Evolutionary conservation across 2,329 filamentous ascomycete genomes (phyloP).

Genomic region (Arthrobotrys sphaeroides): DNA sequence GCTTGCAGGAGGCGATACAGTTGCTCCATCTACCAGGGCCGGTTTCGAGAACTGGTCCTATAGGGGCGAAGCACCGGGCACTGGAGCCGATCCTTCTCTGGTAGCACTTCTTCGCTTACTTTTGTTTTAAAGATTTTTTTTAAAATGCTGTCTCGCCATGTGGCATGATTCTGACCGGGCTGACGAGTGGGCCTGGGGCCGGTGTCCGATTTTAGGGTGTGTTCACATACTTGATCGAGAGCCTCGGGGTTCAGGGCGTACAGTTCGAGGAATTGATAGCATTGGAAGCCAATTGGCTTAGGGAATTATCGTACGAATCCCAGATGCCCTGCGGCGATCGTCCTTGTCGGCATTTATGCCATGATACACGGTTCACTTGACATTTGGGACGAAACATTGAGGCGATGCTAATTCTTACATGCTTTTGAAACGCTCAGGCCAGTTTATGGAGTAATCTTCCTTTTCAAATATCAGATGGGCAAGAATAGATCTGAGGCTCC

Average conservation of each 20-base stretch:
- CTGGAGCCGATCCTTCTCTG: neutral
- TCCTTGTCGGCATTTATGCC: neutral
- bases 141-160: conserved; percentile 22
- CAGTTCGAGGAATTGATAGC: conserved; percentile 97
- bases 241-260: conserved; percentile 88
- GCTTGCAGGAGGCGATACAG: conserved; percentile 25
- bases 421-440: conserved; percentile 65
- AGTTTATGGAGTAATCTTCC: conserved; percentile 95
- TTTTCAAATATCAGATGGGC: conserved; percentile 93
- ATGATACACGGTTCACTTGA: neutral
- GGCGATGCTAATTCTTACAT: conserved; percentile 46
- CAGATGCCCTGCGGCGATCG: conserved; percentile 56
- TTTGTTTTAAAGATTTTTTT: conserved; percentile 9
- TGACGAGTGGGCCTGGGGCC: conserved; percentile 24
- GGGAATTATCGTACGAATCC: conserved; percentile 66
- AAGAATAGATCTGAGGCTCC: conserved; percentile 71
- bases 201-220: conserved; percentile 72
- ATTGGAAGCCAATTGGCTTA: conserved; percentile 79
- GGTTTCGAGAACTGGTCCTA: neutral
- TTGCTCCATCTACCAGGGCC: conserved; percentile 1
- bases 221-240: conserved; percentile 94
- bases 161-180: conserved; percentile 7
- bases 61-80: conserved; percentile 31
- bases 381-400: conserved; percentile 14
- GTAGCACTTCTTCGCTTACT: conserved; percentile 19